A percentile compares a stretch with the other conserved stretches of the same genome.
These are phyloP conservation scores for Melanopsichium pennsylvanicum DNA, from an alignment of 1,284 basidiomycete species.

Conservation along the genomic window DNA sequence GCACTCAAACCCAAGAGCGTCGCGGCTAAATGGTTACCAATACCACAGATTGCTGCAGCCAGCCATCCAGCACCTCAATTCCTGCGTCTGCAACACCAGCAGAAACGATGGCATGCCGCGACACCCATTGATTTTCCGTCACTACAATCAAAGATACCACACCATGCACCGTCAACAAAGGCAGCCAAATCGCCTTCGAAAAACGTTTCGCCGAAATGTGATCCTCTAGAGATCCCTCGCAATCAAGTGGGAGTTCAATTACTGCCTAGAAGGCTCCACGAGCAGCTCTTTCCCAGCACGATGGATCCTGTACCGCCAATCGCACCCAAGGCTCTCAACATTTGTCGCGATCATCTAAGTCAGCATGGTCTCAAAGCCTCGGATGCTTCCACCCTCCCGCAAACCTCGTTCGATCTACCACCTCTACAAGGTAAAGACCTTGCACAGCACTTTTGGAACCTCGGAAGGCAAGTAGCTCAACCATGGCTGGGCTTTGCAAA, in stretches of 20 bases:
- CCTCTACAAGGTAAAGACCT: constrained; percentile 82
- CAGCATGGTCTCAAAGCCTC: constrained; percentile 81
- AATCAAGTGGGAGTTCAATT: constrained; percentile 93
- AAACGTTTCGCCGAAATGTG: neutral
- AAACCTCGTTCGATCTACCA: constrained; percentile 83
- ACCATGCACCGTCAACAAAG: constrained; percentile 8
- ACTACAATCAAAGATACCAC: neutral
- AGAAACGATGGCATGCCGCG: constrained; percentile 34
- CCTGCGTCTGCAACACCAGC: constrained; percentile 2
- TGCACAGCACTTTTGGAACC: constrained; percentile 85
- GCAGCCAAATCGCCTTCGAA: neutral
- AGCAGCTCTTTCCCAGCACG: constrained; percentile 77
- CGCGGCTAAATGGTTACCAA: neutral
- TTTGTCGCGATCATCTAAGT: constrained; percentile 80
- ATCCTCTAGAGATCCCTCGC: constrained; percentile 61
- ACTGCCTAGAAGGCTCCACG: constrained; percentile 79
- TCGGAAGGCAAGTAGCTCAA: constrained; percentile 77
- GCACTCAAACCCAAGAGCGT: neutral
- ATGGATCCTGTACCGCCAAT: constrained; percentile 75
- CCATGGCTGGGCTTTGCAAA: constrained; percentile 83
- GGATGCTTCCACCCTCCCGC: constrained; percentile 80
- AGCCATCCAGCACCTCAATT: neutral
- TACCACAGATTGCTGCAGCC: neutral
- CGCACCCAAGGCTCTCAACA: constrained; percentile 73
- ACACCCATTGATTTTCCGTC: constrained; percentile 20